These are phyloP conservation scores for Leccinum disarticulatum DNA, from an alignment of 768 basidiomycete genomes.

Conservation along the genomic window DNA sequence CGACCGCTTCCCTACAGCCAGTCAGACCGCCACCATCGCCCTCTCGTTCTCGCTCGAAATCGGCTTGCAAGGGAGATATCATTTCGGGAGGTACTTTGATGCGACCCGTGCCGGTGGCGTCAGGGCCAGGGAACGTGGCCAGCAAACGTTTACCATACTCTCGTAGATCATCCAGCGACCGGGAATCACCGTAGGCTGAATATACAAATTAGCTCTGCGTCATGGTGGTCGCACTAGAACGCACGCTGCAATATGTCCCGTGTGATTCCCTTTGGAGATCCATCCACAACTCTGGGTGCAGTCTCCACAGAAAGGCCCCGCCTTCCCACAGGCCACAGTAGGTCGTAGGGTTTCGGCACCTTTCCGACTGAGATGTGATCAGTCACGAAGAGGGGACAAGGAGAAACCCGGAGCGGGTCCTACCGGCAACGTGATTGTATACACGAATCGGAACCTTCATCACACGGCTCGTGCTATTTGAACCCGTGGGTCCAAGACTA, in stretches of 20 bases:
- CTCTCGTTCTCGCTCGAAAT: constrained; percentile 35
- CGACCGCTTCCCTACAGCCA: constrained; percentile 82
- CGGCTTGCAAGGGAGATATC: constrained; percentile 21
- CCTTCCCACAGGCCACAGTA: constrained; percentile 73
- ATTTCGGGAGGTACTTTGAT: constrained; percentile 29
- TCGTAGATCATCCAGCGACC: constrained; percentile 47
- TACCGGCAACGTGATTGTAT: constrained; percentile 85
- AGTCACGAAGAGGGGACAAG: not conserved
- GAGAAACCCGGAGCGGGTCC: constrained; percentile 18
- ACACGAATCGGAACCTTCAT: constrained; percentile 92
- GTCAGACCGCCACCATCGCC: constrained; percentile 45
- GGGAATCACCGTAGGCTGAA: constrained; percentile 14
- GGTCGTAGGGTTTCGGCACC: constrained; percentile 68
- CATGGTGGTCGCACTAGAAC: constrained; percentile 8
- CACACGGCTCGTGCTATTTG: constrained; percentile 62
- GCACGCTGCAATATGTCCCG: constrained; percentile 13
- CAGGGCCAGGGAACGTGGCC: constrained; percentile 42
- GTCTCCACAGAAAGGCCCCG: constrained; percentile 33
- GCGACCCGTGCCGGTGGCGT: constrained; percentile 19
- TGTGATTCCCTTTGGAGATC: constrained; percentile 8
- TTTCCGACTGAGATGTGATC: constrained; percentile 44
- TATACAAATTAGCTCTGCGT: not conserved
- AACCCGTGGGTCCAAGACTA: constrained; percentile 35
- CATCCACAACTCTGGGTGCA: constrained; percentile 28
- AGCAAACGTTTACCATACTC: constrained; percentile 54